phyloP scores from a whole-genome alignment of 345 rosid species.

The Rhodomyrtus tomentosa region DNA sequence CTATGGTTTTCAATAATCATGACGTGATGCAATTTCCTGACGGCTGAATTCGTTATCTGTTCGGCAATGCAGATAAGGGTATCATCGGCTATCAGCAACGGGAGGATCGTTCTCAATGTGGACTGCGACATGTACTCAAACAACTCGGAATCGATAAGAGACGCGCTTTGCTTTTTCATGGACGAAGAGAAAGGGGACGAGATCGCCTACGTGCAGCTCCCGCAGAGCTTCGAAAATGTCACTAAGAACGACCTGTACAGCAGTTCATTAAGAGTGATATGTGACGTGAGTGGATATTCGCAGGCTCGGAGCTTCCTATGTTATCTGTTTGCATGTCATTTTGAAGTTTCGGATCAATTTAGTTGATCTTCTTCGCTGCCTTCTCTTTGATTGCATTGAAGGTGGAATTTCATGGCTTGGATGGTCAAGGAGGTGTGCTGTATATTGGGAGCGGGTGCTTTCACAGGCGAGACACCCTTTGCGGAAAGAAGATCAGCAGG shows the following conservation, averaged over 20 bases:
- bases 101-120: conserved; percentile 39
- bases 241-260: conserved; percentile 50
- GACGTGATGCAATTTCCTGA: background rate
- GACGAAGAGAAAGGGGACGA: conserved; percentile 53
- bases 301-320: background rate
- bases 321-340: background rate
- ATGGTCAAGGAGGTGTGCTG: conserved; percentile 61
- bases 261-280: background rate
- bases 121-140: conserved; percentile 89
- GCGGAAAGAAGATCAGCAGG: conserved; percentile 24
- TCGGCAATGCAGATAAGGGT: conserved; percentile 42
- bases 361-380: background rate
- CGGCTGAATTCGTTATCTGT: background rate
- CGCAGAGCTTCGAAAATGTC: conserved; percentile 37
- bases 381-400: background rate
- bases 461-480: conserved; percentile 64
- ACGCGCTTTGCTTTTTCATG: conserved; percentile 79
- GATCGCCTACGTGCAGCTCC: conserved; percentile 64
- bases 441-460: conserved; percentile 75
- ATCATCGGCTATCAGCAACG: conserved; percentile 51
- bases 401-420: conserved; percentile 56
- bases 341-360: background rate
- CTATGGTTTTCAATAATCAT: background rate
- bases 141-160: conserved; percentile 37
- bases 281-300: conserved; percentile 11